Percentiles rank a stretch among this genome's conserved stretches.
These are phyloP conservation scores for Penicillium turbatum DNA, from an alignment of 495 filamentous ascomycete genomes.

Conservation along the genomic window DNA sequence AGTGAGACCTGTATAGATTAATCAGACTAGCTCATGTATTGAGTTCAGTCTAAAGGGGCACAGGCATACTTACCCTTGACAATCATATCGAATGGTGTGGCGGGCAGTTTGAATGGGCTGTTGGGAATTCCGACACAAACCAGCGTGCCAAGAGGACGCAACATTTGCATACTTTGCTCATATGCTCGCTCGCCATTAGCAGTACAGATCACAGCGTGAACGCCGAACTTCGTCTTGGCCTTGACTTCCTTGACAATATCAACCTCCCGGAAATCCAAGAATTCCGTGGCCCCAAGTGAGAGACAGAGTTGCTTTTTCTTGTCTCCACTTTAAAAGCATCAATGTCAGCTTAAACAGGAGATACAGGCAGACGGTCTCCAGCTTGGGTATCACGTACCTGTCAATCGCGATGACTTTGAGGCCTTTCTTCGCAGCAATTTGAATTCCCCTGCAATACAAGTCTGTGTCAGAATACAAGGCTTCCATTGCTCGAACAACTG, in stretches of 20 bases:
- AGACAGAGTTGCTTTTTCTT: constrained; percentile 41
- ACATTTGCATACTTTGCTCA: constrained; percentile 36
- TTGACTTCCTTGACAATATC: constrained; percentile 36
- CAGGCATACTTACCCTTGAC: constrained; percentile 27
- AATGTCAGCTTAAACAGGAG: neutral
- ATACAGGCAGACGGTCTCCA: neutral
- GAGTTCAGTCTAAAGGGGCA: neutral
- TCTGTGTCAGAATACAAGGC: neutral
- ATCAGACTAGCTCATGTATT: neutral
- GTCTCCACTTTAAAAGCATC: constrained; percentile 23
- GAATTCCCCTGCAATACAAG: constrained; percentile 31
- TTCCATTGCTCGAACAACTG: neutral
- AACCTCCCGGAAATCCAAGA: constrained; percentile 38
- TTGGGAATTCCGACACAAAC: constrained; percentile 45
- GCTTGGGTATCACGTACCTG: constrained; percentile 19
- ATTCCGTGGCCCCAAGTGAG: constrained; percentile 34
- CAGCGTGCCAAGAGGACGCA: constrained; percentile 38
- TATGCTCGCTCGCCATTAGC: constrained; percentile 41
- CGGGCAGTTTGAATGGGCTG: constrained; percentile 33
- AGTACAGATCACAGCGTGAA: constrained; percentile 43
- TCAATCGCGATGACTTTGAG: constrained; percentile 43
- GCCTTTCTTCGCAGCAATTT: constrained; percentile 41
- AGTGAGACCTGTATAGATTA: constrained; percentile 26
- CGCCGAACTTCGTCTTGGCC: constrained; percentile 34
- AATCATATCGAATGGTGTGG: constrained; percentile 44